Percentiles rank a stretch among this genome's conserved stretches.
Evolutionary conservation across 2,329 filamentous ascomycete genomes (phyloP).

Genomic region (Penicillium hordei): DNA sequence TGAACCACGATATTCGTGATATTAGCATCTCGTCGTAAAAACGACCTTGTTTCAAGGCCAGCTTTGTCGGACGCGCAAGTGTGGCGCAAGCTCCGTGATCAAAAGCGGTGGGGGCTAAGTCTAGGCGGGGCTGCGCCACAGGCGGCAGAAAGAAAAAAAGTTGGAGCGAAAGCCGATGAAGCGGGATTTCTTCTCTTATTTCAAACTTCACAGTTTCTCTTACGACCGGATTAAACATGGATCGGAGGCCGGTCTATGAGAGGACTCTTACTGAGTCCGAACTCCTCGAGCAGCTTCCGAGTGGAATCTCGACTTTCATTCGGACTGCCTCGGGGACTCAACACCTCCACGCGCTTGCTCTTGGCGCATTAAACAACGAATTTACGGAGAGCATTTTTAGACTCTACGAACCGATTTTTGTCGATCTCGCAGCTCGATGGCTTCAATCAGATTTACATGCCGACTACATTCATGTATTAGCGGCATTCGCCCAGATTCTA

Average conservation of each 20-base stretch:
- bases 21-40: conserved; percentile 18
- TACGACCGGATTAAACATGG: conserved; percentile 39
- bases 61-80: conserved; percentile 26
- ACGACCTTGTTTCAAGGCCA: conserved; percentile 9
- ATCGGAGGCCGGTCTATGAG: conserved; percentile 42
- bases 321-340: conserved; percentile 61
- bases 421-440: conserved; percentile 83
- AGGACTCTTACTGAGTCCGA: conserved; percentile 56
- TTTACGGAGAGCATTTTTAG: conserved; percentile 72
- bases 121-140: conserved; percentile 30
- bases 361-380: conserved; percentile 66
- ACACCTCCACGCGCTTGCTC: conserved; percentile 70
- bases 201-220: conserved; percentile 35
- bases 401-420: conserved; percentile 71
- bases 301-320: conserved; percentile 68
- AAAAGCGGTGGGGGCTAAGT: background rate
- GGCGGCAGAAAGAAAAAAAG: conserved; percentile 39
- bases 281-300: conserved; percentile 61
- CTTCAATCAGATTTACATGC: conserved; percentile 43
- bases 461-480: conserved; percentile 52
- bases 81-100: conserved; percentile 29
- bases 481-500: conserved; percentile 75
- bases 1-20: conserved; percentile 14
- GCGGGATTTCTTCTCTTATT: conserved; percentile 21
- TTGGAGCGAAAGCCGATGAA: conserved; percentile 16